Evolutionary conservation across 2,329 filamentous ascomycete genomes (phyloP), one percentile per base, ranked within the genome.

Genomic region (Xylaria sp.): DNA sequence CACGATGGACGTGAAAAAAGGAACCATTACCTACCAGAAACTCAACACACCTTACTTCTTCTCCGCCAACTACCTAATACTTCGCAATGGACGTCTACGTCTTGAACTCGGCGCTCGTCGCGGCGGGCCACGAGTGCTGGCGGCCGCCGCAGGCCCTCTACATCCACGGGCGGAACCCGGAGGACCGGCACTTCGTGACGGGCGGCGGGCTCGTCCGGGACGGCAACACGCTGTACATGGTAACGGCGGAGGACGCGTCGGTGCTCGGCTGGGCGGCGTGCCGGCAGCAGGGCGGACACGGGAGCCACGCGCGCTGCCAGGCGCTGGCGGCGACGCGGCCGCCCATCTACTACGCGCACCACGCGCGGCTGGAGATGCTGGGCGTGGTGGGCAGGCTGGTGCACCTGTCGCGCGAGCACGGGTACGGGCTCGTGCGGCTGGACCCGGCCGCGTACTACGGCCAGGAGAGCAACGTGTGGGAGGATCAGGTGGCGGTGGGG

Each of bases 181-280:
- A 50, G 11, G 52, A 44, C 18, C 19, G 45, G 13, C 49, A 58
- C 29, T 34, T 51, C 1, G 52, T 58, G 21, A 58, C 55, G 2
- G 51, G 46, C 16, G 52, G 55, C 37, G 55, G 55, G 1, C 48
- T 58, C 2, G 46, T 58, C 21, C 47, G 42, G 39, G 39, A 54
- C n/a, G 52, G 55, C 1, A 47, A 46, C n/a, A 20, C 34, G 8
- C 19, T 58, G n/a, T 58, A 58, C 41, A 45, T 58, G 52, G 2
- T 58, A 26, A 45, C 49, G 2, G 52, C 51, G n/a, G 26, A 54
- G 8, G 51, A 58, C 20, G 20, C 55, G 8, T 52, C 47, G 7
- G 39, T 52, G 18, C 24, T 54, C 16, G 51, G 52, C n/a, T 58
- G 55, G 52, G 48, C 43, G 16, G 17, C 52, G 17, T 58, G 55